Percentiles rank a stretch among this genome's conserved stretches.
These are phyloP conservation scores for Skeletonema potamos DNA, from an alignment of 108 stramenopile species.

Conservation along the genomic window DNA sequence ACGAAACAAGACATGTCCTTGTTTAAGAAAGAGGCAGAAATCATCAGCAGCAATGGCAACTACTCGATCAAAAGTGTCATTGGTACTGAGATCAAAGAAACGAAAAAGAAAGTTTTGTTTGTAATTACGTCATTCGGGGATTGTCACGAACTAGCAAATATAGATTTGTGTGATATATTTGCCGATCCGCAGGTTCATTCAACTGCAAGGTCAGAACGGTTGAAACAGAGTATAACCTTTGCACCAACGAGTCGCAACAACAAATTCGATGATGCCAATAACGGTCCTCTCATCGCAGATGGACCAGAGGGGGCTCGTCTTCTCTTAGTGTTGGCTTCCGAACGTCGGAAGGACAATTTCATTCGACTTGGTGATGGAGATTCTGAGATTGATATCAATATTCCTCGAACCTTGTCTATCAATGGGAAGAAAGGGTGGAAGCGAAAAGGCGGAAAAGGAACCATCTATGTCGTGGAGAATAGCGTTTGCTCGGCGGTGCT, in stretches of 20 bases:
- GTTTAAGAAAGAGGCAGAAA: slow-evolving; percentile 18
- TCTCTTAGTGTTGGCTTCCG: slow-evolving; percentile 67
- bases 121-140: slow-evolving; percentile 18
- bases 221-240: slow-evolving; percentile 19
- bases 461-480: slow-evolving; percentile 40
- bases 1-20: slow-evolving; percentile 1
- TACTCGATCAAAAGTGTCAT: slow-evolving; percentile 3
- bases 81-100: slow-evolving; percentile 15
- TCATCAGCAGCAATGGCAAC: not conserved
- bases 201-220: not conserved
- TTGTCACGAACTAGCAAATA: slow-evolving; percentile 33
- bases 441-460: slow-evolving; percentile 13
- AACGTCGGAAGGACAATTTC: slow-evolving; percentile 45
- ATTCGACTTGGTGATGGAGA: slow-evolving; percentile 31
- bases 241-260: not conserved
- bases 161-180: slow-evolving; percentile 58
- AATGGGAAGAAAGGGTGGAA: slow-evolving; percentile 34
- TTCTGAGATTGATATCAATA: slow-evolving; percentile 25
- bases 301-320: slow-evolving; percentile 79
- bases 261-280: not conserved
- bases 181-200: slow-evolving; percentile 16
- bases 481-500: slow-evolving; percentile 39
- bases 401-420: slow-evolving; percentile 23
- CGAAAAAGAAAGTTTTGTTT: slow-evolving; percentile 16
- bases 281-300: slow-evolving; percentile 54